Percentiles rank a stretch among this genome's conserved stretches.
phyloP scores from a whole-genome alignment of 2,329 filamentous ascomycete genomes.

The Aotearoamyces nothofagi region DNA sequence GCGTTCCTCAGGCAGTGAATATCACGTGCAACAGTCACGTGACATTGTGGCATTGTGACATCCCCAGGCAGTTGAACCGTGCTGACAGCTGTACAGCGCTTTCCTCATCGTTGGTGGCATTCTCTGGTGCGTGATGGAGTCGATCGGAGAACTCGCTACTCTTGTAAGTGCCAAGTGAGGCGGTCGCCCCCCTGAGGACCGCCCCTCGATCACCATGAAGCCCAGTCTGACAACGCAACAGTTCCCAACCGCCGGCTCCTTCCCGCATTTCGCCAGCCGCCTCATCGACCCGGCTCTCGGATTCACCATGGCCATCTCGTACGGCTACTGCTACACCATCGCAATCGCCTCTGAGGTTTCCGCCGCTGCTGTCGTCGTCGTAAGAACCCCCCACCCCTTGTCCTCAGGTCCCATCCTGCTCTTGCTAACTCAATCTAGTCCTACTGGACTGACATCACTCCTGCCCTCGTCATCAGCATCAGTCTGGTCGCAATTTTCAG shows the following conservation, averaged over 20 bases:
- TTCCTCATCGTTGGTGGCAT: too few species aligned
- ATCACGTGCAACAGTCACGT: too few species aligned
- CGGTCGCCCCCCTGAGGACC: too few species aligned
- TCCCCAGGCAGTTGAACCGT: too few species aligned
- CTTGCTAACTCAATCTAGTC: slow-evolving; percentile 1
- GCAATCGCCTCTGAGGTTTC: slow-evolving; percentile 15
- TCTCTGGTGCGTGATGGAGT: too few species aligned
- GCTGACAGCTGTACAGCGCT: too few species aligned
- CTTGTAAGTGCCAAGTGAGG: too few species aligned
- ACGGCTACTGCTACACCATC: slow-evolving; percentile 16
- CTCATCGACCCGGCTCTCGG: slow-evolving; percentile 22
- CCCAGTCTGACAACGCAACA: slow-evolving; percentile 8
- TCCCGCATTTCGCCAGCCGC: slow-evolving; percentile 19
- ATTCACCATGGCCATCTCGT: slow-evolving; percentile 20
- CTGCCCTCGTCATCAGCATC: slow-evolving; percentile 11
- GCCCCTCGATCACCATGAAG: too few species aligned
- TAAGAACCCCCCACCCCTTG: not conserved
- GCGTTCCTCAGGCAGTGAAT: too few species aligned
- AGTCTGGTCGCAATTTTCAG: slow-evolving; percentile 14
- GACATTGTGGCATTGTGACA: too few species aligned
- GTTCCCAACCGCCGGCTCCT: slow-evolving; percentile 20
- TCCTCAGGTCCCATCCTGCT: not conserved
- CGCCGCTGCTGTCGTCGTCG: slow-evolving; percentile 8
- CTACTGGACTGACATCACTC: slow-evolving; percentile 12
- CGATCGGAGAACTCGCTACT: too few species aligned